phyloP scores from a whole-genome alignment of 2,329 filamentous ascomycete species.

The Aspergillus bombycis region DNA sequence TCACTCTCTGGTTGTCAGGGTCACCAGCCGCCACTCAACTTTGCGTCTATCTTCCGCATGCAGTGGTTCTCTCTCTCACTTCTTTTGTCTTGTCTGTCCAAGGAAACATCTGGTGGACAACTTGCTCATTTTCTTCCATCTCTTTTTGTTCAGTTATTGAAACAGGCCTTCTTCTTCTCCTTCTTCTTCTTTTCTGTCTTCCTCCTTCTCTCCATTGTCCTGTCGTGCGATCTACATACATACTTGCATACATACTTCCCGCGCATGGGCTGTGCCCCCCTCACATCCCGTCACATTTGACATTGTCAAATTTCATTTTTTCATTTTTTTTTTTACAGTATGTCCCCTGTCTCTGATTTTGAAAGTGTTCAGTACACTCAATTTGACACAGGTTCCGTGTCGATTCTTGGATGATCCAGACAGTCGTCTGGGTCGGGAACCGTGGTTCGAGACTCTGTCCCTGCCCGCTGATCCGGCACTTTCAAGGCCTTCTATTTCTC shows the following conservation, averaged over 20 bases:
- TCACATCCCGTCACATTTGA: background rate
- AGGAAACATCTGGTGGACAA: background rate
- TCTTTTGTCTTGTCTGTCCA: background rate
- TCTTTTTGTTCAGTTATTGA: background rate
- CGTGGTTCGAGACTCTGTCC: conserved; percentile 7
- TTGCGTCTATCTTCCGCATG: conserved; percentile 11
- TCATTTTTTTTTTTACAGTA: background rate
- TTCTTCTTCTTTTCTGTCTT: background rate
- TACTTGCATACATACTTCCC: background rate
- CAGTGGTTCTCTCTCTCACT: conserved; percentile 6
- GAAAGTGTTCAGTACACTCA: background rate
- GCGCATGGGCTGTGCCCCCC: background rate
- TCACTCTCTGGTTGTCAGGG: conserved; percentile 21
- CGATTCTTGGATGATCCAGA: background rate
- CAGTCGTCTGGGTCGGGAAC: conserved; percentile 2
- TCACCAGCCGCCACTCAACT: conserved; percentile 22
- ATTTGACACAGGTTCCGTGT: background rate
- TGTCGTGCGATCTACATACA: background rate
- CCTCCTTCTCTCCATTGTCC: background rate
- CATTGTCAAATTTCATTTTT: background rate
- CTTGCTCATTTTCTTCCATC: background rate
- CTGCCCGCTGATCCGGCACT: background rate
- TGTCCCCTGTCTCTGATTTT: too few species aligned
- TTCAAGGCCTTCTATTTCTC: background rate
- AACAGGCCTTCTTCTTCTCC: background rate